Conservation (phyloP, 2,329 filamentous ascomycete species). For the Nemania diffusa region DNA sequence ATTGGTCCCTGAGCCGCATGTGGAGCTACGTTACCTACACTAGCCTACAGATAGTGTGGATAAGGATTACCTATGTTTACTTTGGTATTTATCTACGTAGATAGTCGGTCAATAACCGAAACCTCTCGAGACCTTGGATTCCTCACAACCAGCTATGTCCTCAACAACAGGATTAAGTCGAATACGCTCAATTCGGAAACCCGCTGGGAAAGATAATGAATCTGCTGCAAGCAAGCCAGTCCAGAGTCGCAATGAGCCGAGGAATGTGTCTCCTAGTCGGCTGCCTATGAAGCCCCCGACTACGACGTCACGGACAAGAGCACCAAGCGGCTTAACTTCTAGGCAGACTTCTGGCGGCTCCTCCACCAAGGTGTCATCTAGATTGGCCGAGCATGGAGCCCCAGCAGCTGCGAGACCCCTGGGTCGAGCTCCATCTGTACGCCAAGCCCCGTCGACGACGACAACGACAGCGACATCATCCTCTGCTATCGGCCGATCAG, state of each 20-base stretch:
- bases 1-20: background rate
- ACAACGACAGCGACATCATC: slow-evolving; percentile 37
- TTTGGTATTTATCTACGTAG: background rate
- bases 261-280: slow-evolving; percentile 60
- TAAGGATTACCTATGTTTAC: too few species aligned
- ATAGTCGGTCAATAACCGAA: slow-evolving; percentile 30
- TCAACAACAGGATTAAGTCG: slow-evolving; percentile 55
- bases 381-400: slow-evolving; percentile 31
- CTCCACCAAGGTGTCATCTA: slow-evolving; percentile 17
- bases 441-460: slow-evolving; percentile 38
- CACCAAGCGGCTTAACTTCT: slow-evolving; percentile 33
- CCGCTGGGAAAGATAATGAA: slow-evolving; percentile 39
- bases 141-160: slow-evolving; percentile 51
- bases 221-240: slow-evolving; percentile 35
- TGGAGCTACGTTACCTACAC: background rate
- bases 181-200: slow-evolving; percentile 61
- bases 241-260: slow-evolving; percentile 42
- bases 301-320: slow-evolving; percentile 36
- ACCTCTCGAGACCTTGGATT: slow-evolving; percentile 21
- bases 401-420: slow-evolving; percentile 41
- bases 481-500: slow-evolving; percentile 32
- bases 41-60: too few species aligned
- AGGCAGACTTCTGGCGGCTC: slow-evolving; percentile 39
- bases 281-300: slow-evolving; percentile 59
- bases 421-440: slow-evolving; percentile 44